These are phyloP conservation scores for Lichtheimia ramosa DNA, from an alignment of 371 early-diverging fungal genomes.

Conservation along the genomic window DNA sequence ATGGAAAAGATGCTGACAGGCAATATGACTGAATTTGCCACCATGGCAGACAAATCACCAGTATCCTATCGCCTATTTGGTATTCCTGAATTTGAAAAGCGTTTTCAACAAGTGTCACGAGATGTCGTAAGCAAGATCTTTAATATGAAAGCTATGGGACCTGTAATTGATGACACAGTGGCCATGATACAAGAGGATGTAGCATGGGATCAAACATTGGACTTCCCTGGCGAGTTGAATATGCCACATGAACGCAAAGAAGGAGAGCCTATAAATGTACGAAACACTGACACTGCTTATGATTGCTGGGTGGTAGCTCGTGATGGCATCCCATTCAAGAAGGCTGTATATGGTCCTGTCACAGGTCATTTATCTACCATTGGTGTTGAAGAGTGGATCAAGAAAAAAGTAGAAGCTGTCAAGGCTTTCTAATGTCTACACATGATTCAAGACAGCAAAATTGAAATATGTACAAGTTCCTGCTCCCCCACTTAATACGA, in stretches of 20 bases:
- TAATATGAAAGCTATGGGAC: neutral
- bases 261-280: neutral
- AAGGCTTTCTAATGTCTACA: neutral
- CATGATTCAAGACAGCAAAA: too few relatives aligned
- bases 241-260: constrained; percentile 3
- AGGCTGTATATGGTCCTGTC: constrained; percentile 16
- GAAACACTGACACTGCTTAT: constrained; percentile 4
- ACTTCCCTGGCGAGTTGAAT: neutral
- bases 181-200: constrained; percentile 18
- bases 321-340: constrained; percentile 14
- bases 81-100: neutral
- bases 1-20: constrained; percentile 6
- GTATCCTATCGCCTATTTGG: neutral
- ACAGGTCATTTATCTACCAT: constrained; percentile 8
- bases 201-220: constrained; percentile 17
- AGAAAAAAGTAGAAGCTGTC: neutral
- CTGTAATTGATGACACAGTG: constrained; percentile 12
- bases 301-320: constrained; percentile 1
- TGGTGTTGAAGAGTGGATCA: constrained; percentile 19
- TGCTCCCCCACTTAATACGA: too few relatives aligned
- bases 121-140: neutral
- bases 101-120: neutral
- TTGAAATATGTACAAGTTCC: too few relatives aligned
- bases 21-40: neutral
- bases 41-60: neutral